These are phyloP conservation scores for Monosporascus ibericus DNA, from an alignment of 2,329 filamentous ascomycete species.

Conservation along the genomic window DNA sequence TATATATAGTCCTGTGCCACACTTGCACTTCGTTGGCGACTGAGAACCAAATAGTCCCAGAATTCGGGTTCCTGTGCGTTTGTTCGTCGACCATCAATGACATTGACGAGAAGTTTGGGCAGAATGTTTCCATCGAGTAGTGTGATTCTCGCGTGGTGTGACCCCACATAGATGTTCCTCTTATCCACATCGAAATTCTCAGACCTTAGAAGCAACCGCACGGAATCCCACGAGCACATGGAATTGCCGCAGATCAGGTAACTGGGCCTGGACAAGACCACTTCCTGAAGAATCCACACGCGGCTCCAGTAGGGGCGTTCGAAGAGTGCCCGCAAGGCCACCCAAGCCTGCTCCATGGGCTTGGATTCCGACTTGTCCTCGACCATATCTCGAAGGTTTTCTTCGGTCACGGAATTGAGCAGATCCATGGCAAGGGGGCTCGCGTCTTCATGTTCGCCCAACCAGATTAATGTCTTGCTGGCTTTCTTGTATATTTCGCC, in stretches of 20 bases:
- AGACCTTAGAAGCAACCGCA: not conserved
- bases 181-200: too few relatives aligned
- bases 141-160: too few relatives aligned
- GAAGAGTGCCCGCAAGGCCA: not conserved
- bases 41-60: too few relatives aligned
- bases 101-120: too few relatives aligned
- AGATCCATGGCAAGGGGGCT: not conserved
- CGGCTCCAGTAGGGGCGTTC: not conserved
- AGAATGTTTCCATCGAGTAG: too few relatives aligned
- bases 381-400: not conserved
- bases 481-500: not conserved
- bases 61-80: too few relatives aligned
- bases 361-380: too few relatives aligned
- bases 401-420: not conserved
- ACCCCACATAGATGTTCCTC: too few relatives aligned
- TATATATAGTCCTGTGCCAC: too few relatives aligned
- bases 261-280: not conserved
- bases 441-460: not conserved
- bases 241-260: not conserved
- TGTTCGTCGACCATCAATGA: too few relatives aligned
- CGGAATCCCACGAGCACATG: not conserved
- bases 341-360: too few relatives aligned
- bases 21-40: too few relatives aligned
- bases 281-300: not conserved
- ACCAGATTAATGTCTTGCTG: not conserved